Base-by-base conservation (phyloP, 352 stramenopile species). In the Phytophthora multivora region DNA sequence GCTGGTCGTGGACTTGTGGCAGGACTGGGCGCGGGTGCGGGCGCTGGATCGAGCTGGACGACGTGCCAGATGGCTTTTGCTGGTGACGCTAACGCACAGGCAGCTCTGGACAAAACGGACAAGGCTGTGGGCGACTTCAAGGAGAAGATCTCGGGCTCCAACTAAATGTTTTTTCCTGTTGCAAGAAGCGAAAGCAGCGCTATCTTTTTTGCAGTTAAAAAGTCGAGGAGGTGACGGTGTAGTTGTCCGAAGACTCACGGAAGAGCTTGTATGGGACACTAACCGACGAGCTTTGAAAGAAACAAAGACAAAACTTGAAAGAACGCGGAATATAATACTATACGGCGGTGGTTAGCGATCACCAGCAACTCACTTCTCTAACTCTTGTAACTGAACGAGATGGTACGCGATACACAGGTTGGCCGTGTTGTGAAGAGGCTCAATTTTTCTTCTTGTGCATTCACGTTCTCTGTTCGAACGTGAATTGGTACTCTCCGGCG, bases 51-150 rank as follows among this genome's bases (percentile, higher is more conserved):
- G 43, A 93, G 83, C 69, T 95, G 86, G 86, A 95, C 82, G 54
- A 93, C 83, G 41, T 95, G 86, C 66, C 84, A 91, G 61, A 54
- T 95, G 67, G 86, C 84, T 21, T 95, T 95, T 60, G 78, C 88
- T 40, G 86, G 83, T 52, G 61, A 91, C 66, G 77, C 45, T 50
- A 74, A 90, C 54, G 77, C 83, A 47, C 66, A 93, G 66, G 78
- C 71, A 40, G 63, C 71, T 40, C 72, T 93, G 50, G 68, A 93
- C 71, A 90, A 90, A 69, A 71, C 83, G 54, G 80, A 93, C 66
- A 90, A 91, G 77, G 63, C 86, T 33, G 63, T 93, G 36, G 76
- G 80, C 57, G 80, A 90, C 40, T 79, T 93, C 53, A 91, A 91
- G 65, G 79, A 87, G 23, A 83, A 77, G 52, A 58, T 75, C 40